Conservation (phyloP, 768 basidiomycete species). For the Serpula lacrymans region DNA sequence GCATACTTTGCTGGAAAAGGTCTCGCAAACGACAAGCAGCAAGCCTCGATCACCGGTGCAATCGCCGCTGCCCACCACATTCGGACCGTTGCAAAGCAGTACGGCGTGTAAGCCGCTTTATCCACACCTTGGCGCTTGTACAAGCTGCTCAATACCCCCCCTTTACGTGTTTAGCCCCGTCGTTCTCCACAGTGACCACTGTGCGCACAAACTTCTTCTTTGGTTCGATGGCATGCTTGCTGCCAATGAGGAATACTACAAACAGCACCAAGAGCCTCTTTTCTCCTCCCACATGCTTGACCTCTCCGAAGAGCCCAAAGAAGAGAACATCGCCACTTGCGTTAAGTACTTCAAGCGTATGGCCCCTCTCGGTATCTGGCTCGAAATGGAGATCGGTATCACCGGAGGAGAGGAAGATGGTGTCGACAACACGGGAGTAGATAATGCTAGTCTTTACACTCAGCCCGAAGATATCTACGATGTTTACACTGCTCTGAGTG, state of each 20-base stretch:
- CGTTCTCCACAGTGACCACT: slow-evolving; percentile 97
- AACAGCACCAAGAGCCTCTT: slow-evolving; percentile 79
- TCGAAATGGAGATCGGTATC: slow-evolving; percentile 99
- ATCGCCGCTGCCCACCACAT: slow-evolving; percentile 90
- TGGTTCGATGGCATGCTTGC: slow-evolving; percentile 99
- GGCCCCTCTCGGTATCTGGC: slow-evolving; percentile 89
- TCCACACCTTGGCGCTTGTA: neutral
- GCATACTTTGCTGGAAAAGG: slow-evolving; percentile 98
- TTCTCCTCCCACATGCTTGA: slow-evolving; percentile 99
- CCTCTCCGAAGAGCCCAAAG: slow-evolving; percentile 88
- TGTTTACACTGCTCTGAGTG: slow-evolving; percentile 78
- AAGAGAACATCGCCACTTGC: slow-evolving; percentile 92
- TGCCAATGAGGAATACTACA: slow-evolving; percentile 92
- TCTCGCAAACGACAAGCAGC: slow-evolving; percentile 89
- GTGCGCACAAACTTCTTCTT: slow-evolving; percentile 94
- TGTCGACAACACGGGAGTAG: slow-evolving; percentile 95
- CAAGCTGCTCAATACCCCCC: slow-evolving; percentile 3
- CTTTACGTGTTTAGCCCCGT: slow-evolving; percentile 63
- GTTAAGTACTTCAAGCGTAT: slow-evolving; percentile 94
- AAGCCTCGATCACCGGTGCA: slow-evolving; percentile 93
- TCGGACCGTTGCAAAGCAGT: slow-evolving; percentile 80
- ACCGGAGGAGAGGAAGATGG: slow-evolving; percentile 99
- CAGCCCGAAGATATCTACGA: slow-evolving; percentile 96
- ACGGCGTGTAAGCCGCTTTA: slow-evolving; percentile 75
- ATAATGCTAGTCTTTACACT: slow-evolving; percentile 93